Base-by-base conservation (phyloP, 2,329 filamentous ascomycete genomes). In the Macroventuria anomochaeta region DNA sequence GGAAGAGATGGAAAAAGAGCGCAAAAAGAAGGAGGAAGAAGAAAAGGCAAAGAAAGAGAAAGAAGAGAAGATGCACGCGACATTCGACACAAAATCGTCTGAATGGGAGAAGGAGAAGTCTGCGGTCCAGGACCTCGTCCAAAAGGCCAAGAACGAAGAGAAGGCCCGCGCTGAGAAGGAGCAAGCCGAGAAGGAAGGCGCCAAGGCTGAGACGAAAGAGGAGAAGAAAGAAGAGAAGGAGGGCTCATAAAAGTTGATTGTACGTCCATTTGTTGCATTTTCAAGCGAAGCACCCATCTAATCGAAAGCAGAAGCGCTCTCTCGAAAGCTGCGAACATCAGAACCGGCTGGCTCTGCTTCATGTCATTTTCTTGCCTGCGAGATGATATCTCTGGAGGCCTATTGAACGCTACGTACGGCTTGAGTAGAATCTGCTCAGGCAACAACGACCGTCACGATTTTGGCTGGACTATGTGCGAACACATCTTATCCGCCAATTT, bases 1-100 rank as follows among this genome's bases (percentile, higher is more conserved):
- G 95, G 93, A 93, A 84, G 92, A 97, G 77, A 97, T 97, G 93
- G 93, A 97, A 71, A 82, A 87, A 61, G 93, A 97, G 72, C 86
- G 89, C 49, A 83, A 90, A 59, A 86, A 85, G 21, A 88, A 87
- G 40, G 93, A 97, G 74, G 83, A 86, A 25, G 91, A 95, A 73
- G 91, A 96, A 70, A 83, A 85, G 63, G 86, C 88, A 57, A 87
- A 88, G 69, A 83, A 85, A 20, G 88, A 91, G 56, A 85, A 86
- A 50, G 80, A 87, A 63, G 87, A 91, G 70, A 91, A 91, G 76
- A 86, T 95, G 56, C 89, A 93, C 66, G 86, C 91, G 48, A 82
- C 89, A 40, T 97, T 96, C 70, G 85, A 88, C 43, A 88, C 93
- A 59, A 80, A 88, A 23, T 88, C 85, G 58, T 81, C 80, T 36